Base-by-base conservation (phyloP, 495 filamentous ascomycete genomes). In the Tetracladium marchalianum region DNA sequence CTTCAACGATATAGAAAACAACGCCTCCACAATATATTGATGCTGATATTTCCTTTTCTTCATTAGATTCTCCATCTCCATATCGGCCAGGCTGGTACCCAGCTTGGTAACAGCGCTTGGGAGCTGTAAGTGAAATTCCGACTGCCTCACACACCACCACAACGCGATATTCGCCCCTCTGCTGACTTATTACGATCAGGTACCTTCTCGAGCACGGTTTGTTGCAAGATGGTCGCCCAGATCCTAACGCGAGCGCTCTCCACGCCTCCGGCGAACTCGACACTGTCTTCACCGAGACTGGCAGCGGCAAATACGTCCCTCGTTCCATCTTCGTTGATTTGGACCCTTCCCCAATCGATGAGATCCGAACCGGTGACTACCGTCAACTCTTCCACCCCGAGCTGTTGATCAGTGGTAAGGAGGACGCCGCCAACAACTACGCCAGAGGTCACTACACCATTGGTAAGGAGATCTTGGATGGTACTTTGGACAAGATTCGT, bases 341-440 rank as follows among this genome's bases (percentile, higher is more conserved):
- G 42, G 87, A 93, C 65, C 87, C 87, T 27, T 90, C 85, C 63
- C 87, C 87, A 40, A 89, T 94, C 61, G 87, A 94, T 56, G 87
- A 94, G 69, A 90, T 94, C 65, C 81, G 87, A 37, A 89, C 83
- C 46, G 87, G 87, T 58, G 54, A 61, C 52, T 90, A 89, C 66
- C 82, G 86, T 47, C 78, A 89, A 57, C 82, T 94, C 33, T 94
- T 94, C 71, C 87, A 92, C 64, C 87, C 87, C 22, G 87, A 92
- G 67, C 70, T 82, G 53, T 64, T 94, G 66, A 86, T 94, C 60
- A 89, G 80, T 62, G 87, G 87, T 51, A 94, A 94, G 68, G 87
- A 94, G 66, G 87, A 94, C 77, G 87, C 87, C 46, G 85, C 87
- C 60, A 94, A 93, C 67, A 94, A 94, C 75, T 94, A 94, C 71